Base-by-base conservation (phyloP, 83 land plant genomes). In the Larix sibirica region DNA sequence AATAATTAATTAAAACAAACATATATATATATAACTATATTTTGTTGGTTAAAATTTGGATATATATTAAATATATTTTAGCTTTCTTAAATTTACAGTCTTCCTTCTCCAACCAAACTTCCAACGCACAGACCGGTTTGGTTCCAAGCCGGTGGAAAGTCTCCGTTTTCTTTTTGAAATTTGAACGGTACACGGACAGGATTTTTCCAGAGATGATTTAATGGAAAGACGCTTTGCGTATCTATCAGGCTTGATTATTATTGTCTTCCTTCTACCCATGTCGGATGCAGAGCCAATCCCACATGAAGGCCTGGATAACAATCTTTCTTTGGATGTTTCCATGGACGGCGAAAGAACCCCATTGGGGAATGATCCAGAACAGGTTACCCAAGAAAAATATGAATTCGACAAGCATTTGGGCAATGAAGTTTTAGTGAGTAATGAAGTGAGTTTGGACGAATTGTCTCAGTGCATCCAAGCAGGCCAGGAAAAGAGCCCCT, bases 381-480 rank as follows among this genome's bases (percentile, higher is more conserved):
- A 28, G 13, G 33, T 66, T 12, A 66, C 16, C 1, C 33, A 66
- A 28, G 69, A 66, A 10, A 36, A 26, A 24, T 66, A 28, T 3
- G 69, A 3, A 26, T 24, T 24, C 26, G 13, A 8, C 69, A 66
- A 28, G 17, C 69, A 66, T 24, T 26, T 26, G 38, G 38, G 33
- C 69, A 66, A 23, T 23, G 13, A 26, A 28, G 16, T 21, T 66
- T 66, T 66, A 31, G 33, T 66, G 26, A 31, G 14, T 66, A 26
- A 31, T 28, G 33, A 28, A 66, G 28, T 66, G 69, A 2, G 7
- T 66, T 66, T 66, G 69, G 69, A 66, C 4, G 69, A 66, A 10
- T 26, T 66, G 69, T 66, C 69, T 23, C 69, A 66, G 26, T 66
- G 69, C 33, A 66, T 66, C 28, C 33, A 13, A 66, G 69, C 69